These are phyloP conservation scores for Neurospora sp. DNA, from an alignment of 495 filamentous ascomycete species.

Conservation along the genomic window DNA sequence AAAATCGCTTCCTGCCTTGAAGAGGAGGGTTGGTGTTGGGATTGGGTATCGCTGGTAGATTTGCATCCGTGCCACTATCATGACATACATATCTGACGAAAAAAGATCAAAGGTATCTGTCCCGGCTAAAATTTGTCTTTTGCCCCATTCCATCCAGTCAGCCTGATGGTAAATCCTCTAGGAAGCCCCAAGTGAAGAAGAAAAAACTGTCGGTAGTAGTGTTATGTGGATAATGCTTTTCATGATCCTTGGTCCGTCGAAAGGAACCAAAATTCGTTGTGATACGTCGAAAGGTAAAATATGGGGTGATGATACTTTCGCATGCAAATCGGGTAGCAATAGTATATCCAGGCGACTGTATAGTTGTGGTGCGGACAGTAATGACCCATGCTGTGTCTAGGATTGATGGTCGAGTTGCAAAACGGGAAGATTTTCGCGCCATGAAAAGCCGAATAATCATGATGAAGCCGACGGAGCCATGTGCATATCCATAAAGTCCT, in stretches of 20 bases:
- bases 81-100: not conserved
- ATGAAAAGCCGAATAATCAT: not conserved
- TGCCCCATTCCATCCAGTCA: not conserved
- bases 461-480: not conserved
- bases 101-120: not conserved
- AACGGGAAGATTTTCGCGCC: not conserved
- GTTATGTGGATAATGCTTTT: not conserved
- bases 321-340: not conserved
- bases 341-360: not conserved
- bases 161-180: not conserved
- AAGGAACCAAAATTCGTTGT: not conserved
- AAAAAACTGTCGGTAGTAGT: not conserved
- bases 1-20: not conserved
- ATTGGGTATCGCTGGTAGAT: not conserved
- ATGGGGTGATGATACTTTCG: not conserved
- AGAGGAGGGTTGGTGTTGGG: not conserved
- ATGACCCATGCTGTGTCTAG: not conserved
- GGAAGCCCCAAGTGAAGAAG: not conserved
- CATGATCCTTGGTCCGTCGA: not conserved
- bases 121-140: not conserved
- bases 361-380: not conserved
- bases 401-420: not conserved
- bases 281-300: not conserved
- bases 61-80: not conserved
- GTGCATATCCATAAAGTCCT: not conserved